These are phyloP conservation scores for Zopfia rhizophila DNA, from an alignment of 2,329 filamentous ascomycete genomes.

Conservation along the genomic window DNA sequence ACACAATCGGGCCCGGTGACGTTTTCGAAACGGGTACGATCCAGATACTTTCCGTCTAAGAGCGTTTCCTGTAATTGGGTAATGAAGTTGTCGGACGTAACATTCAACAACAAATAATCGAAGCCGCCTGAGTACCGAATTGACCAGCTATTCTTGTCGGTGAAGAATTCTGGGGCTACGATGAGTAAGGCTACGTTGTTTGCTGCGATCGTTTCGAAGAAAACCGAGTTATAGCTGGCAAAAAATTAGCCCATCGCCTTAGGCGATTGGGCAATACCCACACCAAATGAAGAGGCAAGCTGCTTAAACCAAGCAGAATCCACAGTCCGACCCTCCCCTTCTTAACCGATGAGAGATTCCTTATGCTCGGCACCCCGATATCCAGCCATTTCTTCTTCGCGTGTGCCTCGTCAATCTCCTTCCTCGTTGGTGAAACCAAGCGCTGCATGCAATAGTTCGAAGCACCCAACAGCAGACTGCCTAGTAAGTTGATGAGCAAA, in stretches of 20 bases:
- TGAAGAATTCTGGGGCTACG: conserved; percentile 21
- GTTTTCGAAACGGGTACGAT: conserved; percentile 16
- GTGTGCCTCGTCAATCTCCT: conserved; percentile 62
- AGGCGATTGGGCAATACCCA: conserved; percentile 5
- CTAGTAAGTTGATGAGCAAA: conserved; percentile 60
- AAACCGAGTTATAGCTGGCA: conserved; percentile 33
- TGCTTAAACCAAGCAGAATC: conserved; percentile 19
- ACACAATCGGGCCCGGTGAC: conserved; percentile 16
- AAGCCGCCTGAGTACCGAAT: background rate
- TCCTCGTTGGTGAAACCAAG: conserved; percentile 60
- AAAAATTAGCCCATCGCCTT: background rate
- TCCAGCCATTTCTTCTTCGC: conserved; percentile 49
- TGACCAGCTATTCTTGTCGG: conserved; percentile 10
- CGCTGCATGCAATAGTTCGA: conserved; percentile 65
- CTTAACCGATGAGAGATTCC: conserved; percentile 44
- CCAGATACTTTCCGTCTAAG: conserved; percentile 14
- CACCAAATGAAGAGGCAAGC: conserved; percentile 27
- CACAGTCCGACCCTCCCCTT: conserved; percentile 11
- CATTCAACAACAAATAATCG: conserved; percentile 1
- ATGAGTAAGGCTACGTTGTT: conserved; percentile 22
- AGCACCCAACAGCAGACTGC: conserved; percentile 57
- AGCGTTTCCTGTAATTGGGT: conserved; percentile 7
- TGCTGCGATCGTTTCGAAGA: conserved; percentile 29
- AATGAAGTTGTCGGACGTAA: conserved; percentile 6
- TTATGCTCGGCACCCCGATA: conserved; percentile 54